Conservation (phyloP, 805 yeast species). For the Candida dendrica region DNA sequence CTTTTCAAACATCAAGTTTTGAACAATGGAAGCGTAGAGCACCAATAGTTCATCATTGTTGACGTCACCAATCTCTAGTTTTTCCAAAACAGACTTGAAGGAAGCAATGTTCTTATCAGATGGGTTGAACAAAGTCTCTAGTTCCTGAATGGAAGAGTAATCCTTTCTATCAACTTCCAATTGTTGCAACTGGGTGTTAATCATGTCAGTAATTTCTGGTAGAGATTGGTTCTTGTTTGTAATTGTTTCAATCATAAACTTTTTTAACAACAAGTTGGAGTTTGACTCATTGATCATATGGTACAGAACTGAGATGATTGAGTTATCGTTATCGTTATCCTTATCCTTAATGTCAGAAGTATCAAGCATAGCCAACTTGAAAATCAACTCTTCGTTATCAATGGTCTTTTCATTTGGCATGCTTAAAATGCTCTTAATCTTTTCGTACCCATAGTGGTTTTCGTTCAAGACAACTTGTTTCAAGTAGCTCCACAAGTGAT, state of each 20-base stretch:
- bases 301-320: conserved; percentile 11
- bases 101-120: conserved; percentile 16
- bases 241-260: conserved; percentile 18
- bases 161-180: not conserved
- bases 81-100: conserved; percentile 15
- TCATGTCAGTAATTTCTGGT: not conserved
- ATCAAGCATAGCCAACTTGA: conserved; percentile 11
- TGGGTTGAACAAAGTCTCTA: conserved; percentile 23
- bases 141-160: conserved; percentile 5
- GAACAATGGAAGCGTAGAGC: conserved; percentile 21
- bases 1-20: conserved; percentile 18
- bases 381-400: conserved; percentile 17
- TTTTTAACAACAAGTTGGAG: conserved; percentile 14
- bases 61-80: conserved; percentile 11
- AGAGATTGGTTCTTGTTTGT: conserved; percentile 11
- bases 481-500: conserved; percentile 21
- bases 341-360: conserved; percentile 10
- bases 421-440: conserved; percentile 20
- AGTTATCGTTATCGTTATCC: conserved; percentile 11
- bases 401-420: conserved; percentile 19
- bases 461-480: conserved; percentile 14
- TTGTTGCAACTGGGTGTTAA: not conserved
- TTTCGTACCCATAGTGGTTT: conserved; percentile 13
- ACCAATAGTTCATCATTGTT: conserved; percentile 18
- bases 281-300: conserved; percentile 15